Percentiles rank a stretch among this genome's conserved stretches.
phyloP scores from a whole-genome alignment of 805 yeast species.

The Debaryomyces tyrocola region DNA sequence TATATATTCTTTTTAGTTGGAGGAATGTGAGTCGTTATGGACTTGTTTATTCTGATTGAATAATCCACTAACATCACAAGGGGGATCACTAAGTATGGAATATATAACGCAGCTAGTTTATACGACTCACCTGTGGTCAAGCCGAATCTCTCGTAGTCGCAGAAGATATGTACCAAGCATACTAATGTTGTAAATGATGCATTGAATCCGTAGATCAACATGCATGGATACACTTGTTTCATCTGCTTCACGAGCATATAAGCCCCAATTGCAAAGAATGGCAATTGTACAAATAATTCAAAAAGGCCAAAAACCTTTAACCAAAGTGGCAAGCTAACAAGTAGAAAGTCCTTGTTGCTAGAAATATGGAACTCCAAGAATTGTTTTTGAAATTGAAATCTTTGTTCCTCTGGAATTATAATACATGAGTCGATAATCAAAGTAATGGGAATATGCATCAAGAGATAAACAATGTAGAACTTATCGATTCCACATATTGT shows the following conservation, averaged over 20 bases:
- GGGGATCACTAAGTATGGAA: constrained; percentile 75
- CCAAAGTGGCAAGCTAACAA: constrained; percentile 67
- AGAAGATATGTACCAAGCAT: constrained; percentile 57
- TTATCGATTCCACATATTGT: constrained; percentile 24
- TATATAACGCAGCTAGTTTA: constrained; percentile 54
- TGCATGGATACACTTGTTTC: constrained; percentile 26
- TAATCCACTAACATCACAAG: constrained; percentile 52
- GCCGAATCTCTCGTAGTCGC: constrained; percentile 36
- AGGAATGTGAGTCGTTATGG: not conserved
- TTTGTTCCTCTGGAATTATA: constrained; percentile 56
- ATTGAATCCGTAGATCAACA: constrained; percentile 73
- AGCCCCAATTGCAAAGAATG: constrained; percentile 61
- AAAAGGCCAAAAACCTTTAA: constrained; percentile 65
- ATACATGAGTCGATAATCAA: constrained; percentile 72
- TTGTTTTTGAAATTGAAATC: constrained; percentile 46
- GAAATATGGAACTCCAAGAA: constrained; percentile 60
- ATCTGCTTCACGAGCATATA: constrained; percentile 12
- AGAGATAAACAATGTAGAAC: constrained; percentile 51
- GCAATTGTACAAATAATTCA: constrained; percentile 77
- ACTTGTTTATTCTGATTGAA: constrained; percentile 12
- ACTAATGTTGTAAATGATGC: constrained; percentile 78
- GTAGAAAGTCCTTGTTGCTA: constrained; percentile 70
- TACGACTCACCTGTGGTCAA: constrained; percentile 34
- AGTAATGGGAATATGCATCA: constrained; percentile 76
- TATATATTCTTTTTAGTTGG: not conserved